Percentiles rank a stretch among this genome's conserved stretches.
phyloP scores from a whole-genome alignment of 352 stramenopile genomes.

The Phytophthora cryptogea region DNA sequence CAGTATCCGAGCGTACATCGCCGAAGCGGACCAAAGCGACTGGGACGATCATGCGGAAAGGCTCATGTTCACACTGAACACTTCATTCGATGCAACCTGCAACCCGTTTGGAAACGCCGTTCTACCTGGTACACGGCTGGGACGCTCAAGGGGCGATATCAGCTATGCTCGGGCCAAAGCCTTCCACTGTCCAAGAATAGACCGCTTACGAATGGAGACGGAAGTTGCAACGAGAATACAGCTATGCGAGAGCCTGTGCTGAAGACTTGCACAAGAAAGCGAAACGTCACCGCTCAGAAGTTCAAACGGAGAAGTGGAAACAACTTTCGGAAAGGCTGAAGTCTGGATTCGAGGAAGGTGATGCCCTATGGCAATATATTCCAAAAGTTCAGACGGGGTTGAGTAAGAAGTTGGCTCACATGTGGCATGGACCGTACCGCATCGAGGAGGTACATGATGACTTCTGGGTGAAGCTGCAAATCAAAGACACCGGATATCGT shows the following conservation, averaged over 20 bases:
- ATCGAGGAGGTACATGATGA: too few species aligned
- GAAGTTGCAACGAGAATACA: background rate
- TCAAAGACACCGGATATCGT: too few species aligned
- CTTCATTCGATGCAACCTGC: background rate
- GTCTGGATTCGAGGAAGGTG: too few species aligned
- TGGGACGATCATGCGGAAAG: slow-evolving; percentile 5
- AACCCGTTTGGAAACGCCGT: background rate
- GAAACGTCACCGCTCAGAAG: background rate
- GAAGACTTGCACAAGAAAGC: background rate
- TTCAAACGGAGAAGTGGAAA: too few species aligned
- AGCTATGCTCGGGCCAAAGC: background rate
- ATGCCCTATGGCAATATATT: too few species aligned
- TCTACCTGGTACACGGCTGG: slow-evolving; percentile 3
- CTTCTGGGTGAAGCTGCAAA: too few species aligned
- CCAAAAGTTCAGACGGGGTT: too few species aligned
- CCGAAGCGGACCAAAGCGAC: slow-evolving; percentile 1
- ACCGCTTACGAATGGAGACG: background rate
- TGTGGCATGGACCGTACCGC: too few species aligned
- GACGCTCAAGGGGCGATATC: background rate
- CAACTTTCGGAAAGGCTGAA: too few species aligned
- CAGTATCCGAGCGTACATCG: background rate
- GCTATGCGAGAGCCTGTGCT: background rate
- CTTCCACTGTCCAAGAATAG: background rate
- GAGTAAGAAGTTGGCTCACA: too few species aligned
- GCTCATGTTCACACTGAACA: slow-evolving; percentile 1